These are phyloP conservation scores for Penicillium atrosanguineum DNA, from an alignment of 495 filamentous ascomycete genomes.

Conservation along the genomic window DNA sequence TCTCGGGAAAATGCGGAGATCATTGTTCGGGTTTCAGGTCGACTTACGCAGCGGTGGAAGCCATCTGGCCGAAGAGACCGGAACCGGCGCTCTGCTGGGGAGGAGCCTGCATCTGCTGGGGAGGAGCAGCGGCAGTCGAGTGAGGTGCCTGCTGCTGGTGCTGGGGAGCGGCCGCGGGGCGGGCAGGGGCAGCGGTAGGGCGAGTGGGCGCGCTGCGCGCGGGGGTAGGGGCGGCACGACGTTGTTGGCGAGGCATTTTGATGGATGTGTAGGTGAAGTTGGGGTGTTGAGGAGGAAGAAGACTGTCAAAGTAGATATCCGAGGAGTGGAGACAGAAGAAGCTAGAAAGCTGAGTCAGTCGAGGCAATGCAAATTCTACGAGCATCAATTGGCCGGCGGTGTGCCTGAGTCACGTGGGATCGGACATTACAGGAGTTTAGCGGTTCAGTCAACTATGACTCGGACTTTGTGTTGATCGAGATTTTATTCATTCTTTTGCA, in stretches of 20 bases:
- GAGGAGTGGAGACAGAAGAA: slow-evolving; percentile 24
- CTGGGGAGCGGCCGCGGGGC: slow-evolving; percentile 54
- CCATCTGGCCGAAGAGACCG: slow-evolving; percentile 83
- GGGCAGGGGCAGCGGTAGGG: slow-evolving; percentile 61
- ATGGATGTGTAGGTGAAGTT: slow-evolving; percentile 20
- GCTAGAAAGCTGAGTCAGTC: slow-evolving; percentile 25
- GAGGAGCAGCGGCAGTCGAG: slow-evolving; percentile 65
- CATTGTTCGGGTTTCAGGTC: not conserved
- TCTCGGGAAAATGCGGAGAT: slow-evolving; percentile 1
- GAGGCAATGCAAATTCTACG: slow-evolving; percentile 2
- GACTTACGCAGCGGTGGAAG: slow-evolving; percentile 77
- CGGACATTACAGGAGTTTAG: not conserved
- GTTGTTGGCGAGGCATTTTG: slow-evolving; percentile 77
- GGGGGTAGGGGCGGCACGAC: slow-evolving; percentile 54
- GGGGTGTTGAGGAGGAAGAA: slow-evolving; percentile 1
- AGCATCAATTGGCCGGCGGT: not conserved
- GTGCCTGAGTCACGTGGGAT: not conserved
- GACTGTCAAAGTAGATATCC: slow-evolving; percentile 7
- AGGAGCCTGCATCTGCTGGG: slow-evolving; percentile 43
- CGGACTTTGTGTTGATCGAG: not conserved
- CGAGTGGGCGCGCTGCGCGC: slow-evolving; percentile 63
- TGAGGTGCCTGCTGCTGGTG: slow-evolving; percentile 46
- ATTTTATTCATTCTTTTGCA: not conserved
- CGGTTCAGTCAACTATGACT: not conserved
- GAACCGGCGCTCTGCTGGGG: slow-evolving; percentile 58